Conservation (phyloP, 2,329 filamentous ascomycete genomes). For the Aspergillus fischeri region DNA sequence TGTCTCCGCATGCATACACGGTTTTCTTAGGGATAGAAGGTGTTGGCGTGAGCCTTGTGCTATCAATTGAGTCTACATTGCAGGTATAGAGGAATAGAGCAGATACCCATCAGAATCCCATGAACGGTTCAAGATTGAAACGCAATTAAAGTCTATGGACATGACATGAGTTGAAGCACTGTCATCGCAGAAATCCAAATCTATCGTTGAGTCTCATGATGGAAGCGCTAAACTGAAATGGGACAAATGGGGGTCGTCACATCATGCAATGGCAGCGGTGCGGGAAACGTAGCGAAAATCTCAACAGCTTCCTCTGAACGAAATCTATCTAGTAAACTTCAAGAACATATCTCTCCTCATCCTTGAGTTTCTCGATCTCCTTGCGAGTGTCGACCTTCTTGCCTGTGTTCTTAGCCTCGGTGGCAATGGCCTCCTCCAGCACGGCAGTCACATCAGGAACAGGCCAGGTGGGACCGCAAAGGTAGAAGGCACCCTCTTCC, state of each 20-base stretch:
- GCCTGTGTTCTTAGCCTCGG: conserved; percentile 61
- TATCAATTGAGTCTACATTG: background rate
- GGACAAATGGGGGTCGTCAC: conserved; percentile 7
- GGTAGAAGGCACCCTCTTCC: conserved; percentile 89
- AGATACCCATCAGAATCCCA: conserved; percentile 14
- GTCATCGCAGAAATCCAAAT: background rate
- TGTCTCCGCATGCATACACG: background rate
- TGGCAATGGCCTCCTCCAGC: conserved; percentile 82
- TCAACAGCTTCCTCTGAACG: background rate
- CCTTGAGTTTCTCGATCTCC: conserved; percentile 97
- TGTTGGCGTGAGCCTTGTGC: background rate
- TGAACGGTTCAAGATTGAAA: background rate
- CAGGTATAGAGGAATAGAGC: conserved; percentile 2
- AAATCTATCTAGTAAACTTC: conserved; percentile 76
- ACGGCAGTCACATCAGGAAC: conserved; percentile 95
- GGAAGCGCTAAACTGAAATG: conserved; percentile 19
- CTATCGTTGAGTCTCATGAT: conserved; percentile 2
- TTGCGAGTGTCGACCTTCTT: conserved; percentile 82
- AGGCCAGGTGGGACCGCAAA: conserved; percentile 97
- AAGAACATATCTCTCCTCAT: conserved; percentile 86
- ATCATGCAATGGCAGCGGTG: conserved; percentile 1
- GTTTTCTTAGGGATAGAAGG: conserved; percentile 1
- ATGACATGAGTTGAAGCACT: background rate
- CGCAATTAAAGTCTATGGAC: background rate
- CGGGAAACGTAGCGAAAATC: background rate